Base-by-base conservation (phyloP, 2,329 filamentous ascomycete species). In the Cadophora malorum region DNA sequence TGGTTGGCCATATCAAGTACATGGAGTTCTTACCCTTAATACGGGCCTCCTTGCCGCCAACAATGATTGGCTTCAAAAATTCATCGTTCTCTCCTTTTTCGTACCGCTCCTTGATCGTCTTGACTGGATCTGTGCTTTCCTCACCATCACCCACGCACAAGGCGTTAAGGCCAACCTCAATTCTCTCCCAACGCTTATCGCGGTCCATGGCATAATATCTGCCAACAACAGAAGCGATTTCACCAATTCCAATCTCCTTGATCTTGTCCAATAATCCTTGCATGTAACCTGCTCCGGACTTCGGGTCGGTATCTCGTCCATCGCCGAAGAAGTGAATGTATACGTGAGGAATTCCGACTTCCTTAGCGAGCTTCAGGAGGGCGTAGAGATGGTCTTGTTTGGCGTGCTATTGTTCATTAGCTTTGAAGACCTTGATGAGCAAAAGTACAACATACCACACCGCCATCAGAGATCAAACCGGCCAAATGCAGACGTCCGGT, bases 301-400 rank as follows among this genome's bases (percentile, higher is more conserved):
- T 97, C 79, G 96, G 96, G 80, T 99, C 96, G 73, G 95, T 98
- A 79, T 99, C 96, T 80, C 96, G 92, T 75, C 96, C 96, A 81
- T 99, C 96, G 72, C 93, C 96, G 79, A 99, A 98, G 88, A 98
- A 98, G 87, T 99, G 96, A 78, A 99, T 96, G 84, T 91, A 98
- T 76, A 99, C 94, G 77, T 98, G 86, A 74, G 94, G 93, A 41
- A 99, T 88, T 59, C 88, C 89, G 77, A 92, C 89, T 76, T 92
- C 90, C 86, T 97, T 97, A 78, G 96, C 96, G 47, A 96, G 92
- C 80, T 91, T 88, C 73, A 99, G 88, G 47, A 99, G 88, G 67
- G 90, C 90, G 78, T 96, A 92, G 68, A 99, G 86, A 80, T 99
- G 96, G 71, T 91, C 91, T 84, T 97, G 96, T 84, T 99, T 96